phyloP scores from a whole-genome alignment of 441 rosid species.

The Mallotus repandus region DNA sequence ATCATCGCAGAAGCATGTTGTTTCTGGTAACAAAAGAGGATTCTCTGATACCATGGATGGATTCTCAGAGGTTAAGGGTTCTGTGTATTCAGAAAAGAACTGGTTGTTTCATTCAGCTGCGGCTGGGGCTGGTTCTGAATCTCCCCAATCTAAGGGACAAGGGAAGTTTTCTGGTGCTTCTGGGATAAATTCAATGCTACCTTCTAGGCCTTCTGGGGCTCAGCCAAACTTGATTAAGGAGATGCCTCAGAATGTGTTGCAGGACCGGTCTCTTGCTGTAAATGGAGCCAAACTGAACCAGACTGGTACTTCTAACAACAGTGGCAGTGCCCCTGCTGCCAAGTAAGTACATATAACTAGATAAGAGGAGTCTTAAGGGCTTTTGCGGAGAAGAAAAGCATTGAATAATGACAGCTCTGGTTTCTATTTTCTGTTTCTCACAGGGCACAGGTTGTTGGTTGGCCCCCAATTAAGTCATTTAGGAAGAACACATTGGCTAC shows the following conservation, averaged over 20 bases:
- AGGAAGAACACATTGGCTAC: constrained; percentile 57
- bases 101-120: constrained; percentile 64
- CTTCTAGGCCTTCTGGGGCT: constrained; percentile 44
- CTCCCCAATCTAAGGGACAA: constrained; percentile 43
- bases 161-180: constrained; percentile 47
- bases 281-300: constrained; percentile 35
- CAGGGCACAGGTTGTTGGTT: constrained; percentile 75
- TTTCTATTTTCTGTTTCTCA: constrained; percentile 19
- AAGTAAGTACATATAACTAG: constrained; percentile 47
- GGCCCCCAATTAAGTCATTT: constrained; percentile 71
- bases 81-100: constrained; percentile 50
- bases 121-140: constrained; percentile 43
- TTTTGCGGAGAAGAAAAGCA: neutral
- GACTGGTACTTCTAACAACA: constrained; percentile 41
- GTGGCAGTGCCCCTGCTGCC: constrained; percentile 58
- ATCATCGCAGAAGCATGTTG: constrained; percentile 49
- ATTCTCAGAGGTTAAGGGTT: constrained; percentile 60
- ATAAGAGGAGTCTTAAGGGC: neutral
- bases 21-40: constrained; percentile 80
- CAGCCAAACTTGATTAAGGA: constrained; percentile 49
- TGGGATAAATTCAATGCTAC: constrained; percentile 47
- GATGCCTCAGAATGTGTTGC: constrained; percentile 34
- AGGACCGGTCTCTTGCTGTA: constrained; percentile 39
- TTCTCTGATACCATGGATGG: constrained; percentile 75
- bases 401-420: neutral